A percentile compares a stretch with the other conserved stretches of the same genome.
Conservation (phyloP, 2,329 filamentous ascomycete species). For the Aspergillus floridensis region DNA sequence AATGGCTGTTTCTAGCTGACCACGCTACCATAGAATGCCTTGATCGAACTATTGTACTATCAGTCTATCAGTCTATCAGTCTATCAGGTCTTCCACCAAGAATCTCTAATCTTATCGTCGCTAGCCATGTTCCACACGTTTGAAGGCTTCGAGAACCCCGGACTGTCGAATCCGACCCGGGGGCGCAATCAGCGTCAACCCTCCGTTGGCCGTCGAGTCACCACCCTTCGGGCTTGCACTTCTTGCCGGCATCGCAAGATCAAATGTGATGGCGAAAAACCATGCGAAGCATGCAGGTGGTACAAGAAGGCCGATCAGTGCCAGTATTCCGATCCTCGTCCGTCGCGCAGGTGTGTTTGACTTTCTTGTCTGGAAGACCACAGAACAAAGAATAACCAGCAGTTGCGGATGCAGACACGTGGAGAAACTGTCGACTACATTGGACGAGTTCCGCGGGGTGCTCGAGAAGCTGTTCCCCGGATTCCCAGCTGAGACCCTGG, state of each 20-base stretch:
- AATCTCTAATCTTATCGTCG: not conserved
- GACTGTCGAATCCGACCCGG: slow-evolving; percentile 26
- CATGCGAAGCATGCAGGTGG: slow-evolving; percentile 78
- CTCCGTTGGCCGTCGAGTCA: slow-evolving; percentile 36
- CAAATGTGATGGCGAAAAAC: slow-evolving; percentile 76
- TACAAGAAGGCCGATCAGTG: slow-evolving; percentile 77
- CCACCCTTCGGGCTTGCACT: slow-evolving; percentile 59
- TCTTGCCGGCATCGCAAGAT: slow-evolving; percentile 80
- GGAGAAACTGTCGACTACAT: slow-evolving; percentile 61
- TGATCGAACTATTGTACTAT: slow-evolving; percentile 11
- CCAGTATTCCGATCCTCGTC: slow-evolving; percentile 77
- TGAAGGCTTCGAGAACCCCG: slow-evolving; percentile 41
- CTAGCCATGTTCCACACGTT: slow-evolving; percentile 43
- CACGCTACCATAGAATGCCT: slow-evolving; percentile 10
- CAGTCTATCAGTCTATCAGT: not conserved
- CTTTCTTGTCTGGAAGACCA: not conserved
- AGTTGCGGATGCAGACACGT: slow-evolving; percentile 29
- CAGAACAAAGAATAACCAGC: slow-evolving; percentile 10
- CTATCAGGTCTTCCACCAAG: not conserved
- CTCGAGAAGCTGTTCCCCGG: slow-evolving; percentile 63
- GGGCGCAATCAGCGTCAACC: slow-evolving; percentile 35
- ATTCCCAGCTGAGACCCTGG: slow-evolving; percentile 52
- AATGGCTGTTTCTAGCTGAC: slow-evolving; percentile 11
- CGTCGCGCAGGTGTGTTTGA: slow-evolving; percentile 66
- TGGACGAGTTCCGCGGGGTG: slow-evolving; percentile 65